Base-by-base conservation (phyloP, 805 yeast species). In the Kazachstania martiniae region DNA sequence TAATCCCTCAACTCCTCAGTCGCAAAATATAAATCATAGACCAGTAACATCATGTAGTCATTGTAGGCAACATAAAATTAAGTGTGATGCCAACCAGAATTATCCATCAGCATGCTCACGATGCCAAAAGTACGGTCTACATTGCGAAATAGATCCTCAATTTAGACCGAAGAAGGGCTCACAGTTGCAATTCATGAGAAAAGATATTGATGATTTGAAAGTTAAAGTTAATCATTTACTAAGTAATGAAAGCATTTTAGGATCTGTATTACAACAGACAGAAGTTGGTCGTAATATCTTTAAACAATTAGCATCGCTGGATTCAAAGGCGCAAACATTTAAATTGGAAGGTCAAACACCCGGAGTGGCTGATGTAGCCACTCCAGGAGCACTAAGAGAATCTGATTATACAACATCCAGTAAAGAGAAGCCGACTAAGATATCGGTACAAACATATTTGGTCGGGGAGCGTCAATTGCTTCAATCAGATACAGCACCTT, bases 21-120 rank as follows among this genome's bases (percentile, higher is more conserved):
- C 5, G 17, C 15, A 25, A 8, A 24, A 25, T 3, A 24, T 32
- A 9, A 40, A 78, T 2, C 89, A 82, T 47, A 61, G 95, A 35
- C 95, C 95, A 0, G 93, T 86, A 2, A 84, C 94, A 0, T 80
- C 94, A 3, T 87, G 96, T 52, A 83, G 95, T 0, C 91, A 85
- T 53, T 87, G 96, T 51, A 72, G 96, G 32, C 95, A 87, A 52
- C 95, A 86, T 55, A 87, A 87, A 57, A 85, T 87, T 54, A 81
- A 80, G 51, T 87, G 96, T 58, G 84, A 87, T 51, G 96, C 96
- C 1, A 71, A 84, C 3, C 87, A 80, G 15, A 73, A 77, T 40
- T 80, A 70, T 43, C 95, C 95, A 0, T 62, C 65, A 5, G 81
- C 95, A 0, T 87, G 96, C 54, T 70, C 79, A 12, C 59, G 95